Conservation (phyloP, 352 stramenopile genomes). For the Thalassiosira hispida region DNA sequence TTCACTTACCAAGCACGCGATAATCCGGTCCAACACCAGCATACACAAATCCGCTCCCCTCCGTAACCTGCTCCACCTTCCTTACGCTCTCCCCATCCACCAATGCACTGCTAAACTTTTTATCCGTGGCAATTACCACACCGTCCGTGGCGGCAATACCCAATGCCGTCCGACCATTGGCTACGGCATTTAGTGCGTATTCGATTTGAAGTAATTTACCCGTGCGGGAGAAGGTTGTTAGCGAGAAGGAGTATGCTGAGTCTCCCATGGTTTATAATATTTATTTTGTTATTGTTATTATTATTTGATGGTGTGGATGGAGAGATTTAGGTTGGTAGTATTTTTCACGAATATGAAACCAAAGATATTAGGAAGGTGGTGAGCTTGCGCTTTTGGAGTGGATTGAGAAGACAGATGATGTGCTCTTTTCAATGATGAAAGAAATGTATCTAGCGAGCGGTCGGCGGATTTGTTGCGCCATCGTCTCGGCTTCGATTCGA, state of each 20-base stretch:
- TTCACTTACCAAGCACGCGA: slow-evolving; percentile 92
- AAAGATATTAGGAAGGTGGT: too few species aligned
- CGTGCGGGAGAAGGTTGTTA: slow-evolving; percentile 99
- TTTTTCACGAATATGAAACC: too few species aligned
- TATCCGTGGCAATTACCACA: slow-evolving; percentile 99
- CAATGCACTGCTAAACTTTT: slow-evolving; percentile 94
- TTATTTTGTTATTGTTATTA: too few species aligned
- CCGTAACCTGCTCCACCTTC: slow-evolving; percentile 95
- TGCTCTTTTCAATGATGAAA: too few species aligned
- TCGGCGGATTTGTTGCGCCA: too few species aligned
- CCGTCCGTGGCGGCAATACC: slow-evolving; percentile 98
- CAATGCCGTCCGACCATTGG: slow-evolving; percentile 95
- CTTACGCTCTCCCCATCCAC: slow-evolving; percentile 94
- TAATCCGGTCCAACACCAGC: slow-evolving; percentile 98
- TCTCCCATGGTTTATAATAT: slow-evolving; percentile 88
- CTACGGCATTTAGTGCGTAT: slow-evolving; percentile 98
- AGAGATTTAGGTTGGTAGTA: too few species aligned
- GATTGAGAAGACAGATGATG: too few species aligned
- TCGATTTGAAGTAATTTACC: slow-evolving; percentile 99
- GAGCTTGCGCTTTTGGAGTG: too few species aligned
- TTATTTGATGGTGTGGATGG: too few species aligned
- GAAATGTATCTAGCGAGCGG: too few species aligned
- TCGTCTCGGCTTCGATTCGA: too few species aligned
- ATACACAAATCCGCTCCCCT: slow-evolving; percentile 93
- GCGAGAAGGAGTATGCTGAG: slow-evolving; percentile 98